These are phyloP conservation scores for Fusarium sp. DNA, from an alignment of 2,329 filamentous ascomycete species.

Conservation along the genomic window DNA sequence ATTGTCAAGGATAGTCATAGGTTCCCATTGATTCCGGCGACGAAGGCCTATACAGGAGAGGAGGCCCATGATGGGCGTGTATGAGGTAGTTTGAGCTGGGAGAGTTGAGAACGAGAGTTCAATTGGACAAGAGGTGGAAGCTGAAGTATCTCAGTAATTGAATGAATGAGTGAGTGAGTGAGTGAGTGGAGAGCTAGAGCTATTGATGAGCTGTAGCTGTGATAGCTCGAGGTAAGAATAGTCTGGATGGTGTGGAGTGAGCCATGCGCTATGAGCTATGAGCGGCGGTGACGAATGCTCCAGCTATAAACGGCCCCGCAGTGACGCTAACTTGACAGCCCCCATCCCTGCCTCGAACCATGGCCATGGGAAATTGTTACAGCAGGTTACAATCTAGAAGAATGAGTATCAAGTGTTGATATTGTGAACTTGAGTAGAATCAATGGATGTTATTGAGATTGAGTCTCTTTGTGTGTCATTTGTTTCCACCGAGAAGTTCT, in stretches of 20 bases:
- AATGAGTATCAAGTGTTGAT: neutral
- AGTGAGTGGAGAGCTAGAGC: neutral
- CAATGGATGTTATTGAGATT: too few species aligned
- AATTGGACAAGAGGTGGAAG: neutral
- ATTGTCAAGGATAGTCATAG: constrained; percentile 68
- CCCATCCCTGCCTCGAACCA: constrained; percentile 1
- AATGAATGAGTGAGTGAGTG: neutral
- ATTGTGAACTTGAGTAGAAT: neutral
- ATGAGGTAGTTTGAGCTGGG: neutral
- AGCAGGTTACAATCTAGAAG: neutral
- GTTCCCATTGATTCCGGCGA: constrained; percentile 61
- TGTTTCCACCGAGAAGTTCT: neutral
- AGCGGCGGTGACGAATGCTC: constrained; percentile 30
- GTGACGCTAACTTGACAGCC: constrained; percentile 31
- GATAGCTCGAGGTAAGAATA: constrained; percentile 2
- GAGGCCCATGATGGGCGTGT: constrained; percentile 55
- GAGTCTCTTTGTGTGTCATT: neutral
- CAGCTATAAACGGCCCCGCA: constrained; percentile 17
- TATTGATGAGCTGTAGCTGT: neutral
- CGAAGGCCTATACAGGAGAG: constrained; percentile 60
- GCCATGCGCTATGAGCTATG: neutral
- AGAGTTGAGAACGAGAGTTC: neutral
- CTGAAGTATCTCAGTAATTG: neutral
- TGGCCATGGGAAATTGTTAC: neutral
- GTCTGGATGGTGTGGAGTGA: neutral